Evolutionary conservation across 2,329 filamentous ascomycete species (phyloP), one percentile per base, ranked within the genome.

Genomic region (Aspergillus uvarum): DNA sequence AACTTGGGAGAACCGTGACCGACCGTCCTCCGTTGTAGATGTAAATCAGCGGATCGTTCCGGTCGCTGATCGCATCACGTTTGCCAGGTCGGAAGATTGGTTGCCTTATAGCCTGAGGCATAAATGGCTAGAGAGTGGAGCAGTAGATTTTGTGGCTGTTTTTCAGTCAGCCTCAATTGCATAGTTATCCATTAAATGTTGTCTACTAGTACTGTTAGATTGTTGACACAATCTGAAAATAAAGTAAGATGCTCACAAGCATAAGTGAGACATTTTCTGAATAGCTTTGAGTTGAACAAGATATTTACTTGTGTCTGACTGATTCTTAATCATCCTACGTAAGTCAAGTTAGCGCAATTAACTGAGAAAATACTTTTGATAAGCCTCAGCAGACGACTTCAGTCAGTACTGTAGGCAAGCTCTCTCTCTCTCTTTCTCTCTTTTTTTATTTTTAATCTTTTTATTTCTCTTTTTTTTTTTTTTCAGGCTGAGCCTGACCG

Each of bases 61-160:
- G 53, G 26, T 55, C 53, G 53, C 42, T 47, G 53, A 55, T 55
- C 53, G 42, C 29, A 44, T 47, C 38, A 22, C 24, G 44, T 19
- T 55, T 24, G 14, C 19, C 19, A 29, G 22, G 22, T 26, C 29
- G 53, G 26, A 48, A 31, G 42, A 19, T 44, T 24, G 26, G 47
- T n/a, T 21, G 24, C n/a, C 21, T 6, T 16, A 2, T 16, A 22
- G 24, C 29, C n/a, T 16, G 42, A 24, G 51, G 29, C 32, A 53
- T 14, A 24, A 24, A 19, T 22, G 14, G 32, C 21, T 26, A 38
- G 22, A 14, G 32, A 48, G 26, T 29, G 8, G 42, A 32, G 42
- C 14, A 44, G 16, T 44, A 19, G 38, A 7, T 44, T 29, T 19
- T 8, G 38, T 44, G 38, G 38, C 38, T 44, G 38, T 16, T 19